Evolutionary conservation across 495 filamentous ascomycete genomes (phyloP).

Genomic region (Hypoxylon lienhwacheense): DNA sequence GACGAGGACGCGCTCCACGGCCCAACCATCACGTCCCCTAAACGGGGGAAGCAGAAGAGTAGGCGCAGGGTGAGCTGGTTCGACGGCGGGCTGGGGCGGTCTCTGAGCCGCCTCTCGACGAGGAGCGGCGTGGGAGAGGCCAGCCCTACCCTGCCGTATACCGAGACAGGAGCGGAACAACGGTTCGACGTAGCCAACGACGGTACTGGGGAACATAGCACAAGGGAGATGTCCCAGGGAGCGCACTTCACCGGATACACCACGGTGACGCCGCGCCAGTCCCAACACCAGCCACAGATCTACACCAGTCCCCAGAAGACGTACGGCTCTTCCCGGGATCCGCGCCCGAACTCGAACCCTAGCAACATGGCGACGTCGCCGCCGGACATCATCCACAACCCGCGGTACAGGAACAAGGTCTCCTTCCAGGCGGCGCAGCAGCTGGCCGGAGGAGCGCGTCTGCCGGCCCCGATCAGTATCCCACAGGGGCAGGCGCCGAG

Average conservation of each 20-base stretch:
- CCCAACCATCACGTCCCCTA: conserved; percentile 37
- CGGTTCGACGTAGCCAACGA: neutral
- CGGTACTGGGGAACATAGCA: neutral
- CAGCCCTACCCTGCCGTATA: conserved; percentile 36
- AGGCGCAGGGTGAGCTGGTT: conserved; percentile 32
- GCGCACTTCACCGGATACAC: neutral
- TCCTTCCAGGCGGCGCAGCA: conserved; percentile 29
- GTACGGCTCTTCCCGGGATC: conserved; percentile 6
- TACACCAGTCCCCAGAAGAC: conserved; percentile 16
- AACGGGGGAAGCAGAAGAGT: conserved; percentile 17
- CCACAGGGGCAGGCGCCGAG: conserved; percentile 15
- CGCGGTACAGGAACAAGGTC: conserved; percentile 12
- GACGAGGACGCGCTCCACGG: conserved; percentile 49
- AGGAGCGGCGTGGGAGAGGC: conserved; percentile 25
- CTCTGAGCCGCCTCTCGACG: conserved; percentile 34
- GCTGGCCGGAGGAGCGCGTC: conserved; percentile 31
- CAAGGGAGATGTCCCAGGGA: neutral
- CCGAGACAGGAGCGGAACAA: conserved; percentile 3
- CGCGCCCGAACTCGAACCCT: conserved; percentile 4
- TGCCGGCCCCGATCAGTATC: conserved; percentile 17
- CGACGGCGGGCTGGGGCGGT: conserved; percentile 21
- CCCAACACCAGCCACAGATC: conserved; percentile 13
- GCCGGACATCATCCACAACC: conserved; percentile 24
- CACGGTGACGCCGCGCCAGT: conserved; percentile 5
- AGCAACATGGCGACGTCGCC: conserved; percentile 16